Percentiles rank a stretch among this genome's conserved stretches.
phyloP scores from a whole-genome alignment of 2,329 filamentous ascomycete species.

The Botrytis fabae region DNA sequence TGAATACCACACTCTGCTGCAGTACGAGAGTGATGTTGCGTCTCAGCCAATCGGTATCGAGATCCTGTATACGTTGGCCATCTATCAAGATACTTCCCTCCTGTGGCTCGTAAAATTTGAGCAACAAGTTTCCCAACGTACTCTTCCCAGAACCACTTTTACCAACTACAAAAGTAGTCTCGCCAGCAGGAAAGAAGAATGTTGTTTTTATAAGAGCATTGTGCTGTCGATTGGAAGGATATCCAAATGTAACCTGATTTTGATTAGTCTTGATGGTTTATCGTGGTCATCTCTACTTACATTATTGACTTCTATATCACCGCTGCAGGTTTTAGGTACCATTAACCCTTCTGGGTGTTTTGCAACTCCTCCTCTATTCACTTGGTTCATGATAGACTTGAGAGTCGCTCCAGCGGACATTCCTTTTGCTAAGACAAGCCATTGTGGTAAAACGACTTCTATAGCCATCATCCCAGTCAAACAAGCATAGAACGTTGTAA shows the following conservation, averaged over 20 bases:
- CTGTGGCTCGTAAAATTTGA: slow-evolving; percentile 71
- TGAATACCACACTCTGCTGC: slow-evolving; percentile 78
- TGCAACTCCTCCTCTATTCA: slow-evolving; percentile 34
- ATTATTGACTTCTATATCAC: slow-evolving; percentile 68
- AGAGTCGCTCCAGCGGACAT: slow-evolving; percentile 70
- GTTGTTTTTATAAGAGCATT: slow-evolving; percentile 60
- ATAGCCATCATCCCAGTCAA: slow-evolving; percentile 75
- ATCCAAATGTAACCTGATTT: slow-evolving; percentile 74
- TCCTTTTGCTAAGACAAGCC: slow-evolving; percentile 76
- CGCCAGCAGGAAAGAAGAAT: slow-evolving; percentile 69
- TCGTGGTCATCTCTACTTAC: slow-evolving; percentile 48
- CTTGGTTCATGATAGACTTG: slow-evolving; percentile 46
- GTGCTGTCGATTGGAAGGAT: slow-evolving; percentile 67
- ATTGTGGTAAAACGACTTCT: slow-evolving; percentile 72
- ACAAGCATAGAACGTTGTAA: slow-evolving; percentile 85
- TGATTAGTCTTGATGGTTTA: slow-evolving; percentile 19
- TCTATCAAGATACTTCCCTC: slow-evolving; percentile 70
- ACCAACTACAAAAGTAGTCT: slow-evolving; percentile 80
- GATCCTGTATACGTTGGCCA: slow-evolving; percentile 55
- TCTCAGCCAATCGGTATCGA: slow-evolving; percentile 73
- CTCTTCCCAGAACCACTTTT: slow-evolving; percentile 91
- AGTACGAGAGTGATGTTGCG: slow-evolving; percentile 79
- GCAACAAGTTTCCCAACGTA: slow-evolving; percentile 77
- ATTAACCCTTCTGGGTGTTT: slow-evolving; percentile 39
- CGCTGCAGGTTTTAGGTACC: slow-evolving; percentile 52